Evolutionary conservation across 169 alveolate genomes (phyloP), one percentile per base, ranked within the genome.

Genomic region (Perkinsus olseni): DNA sequence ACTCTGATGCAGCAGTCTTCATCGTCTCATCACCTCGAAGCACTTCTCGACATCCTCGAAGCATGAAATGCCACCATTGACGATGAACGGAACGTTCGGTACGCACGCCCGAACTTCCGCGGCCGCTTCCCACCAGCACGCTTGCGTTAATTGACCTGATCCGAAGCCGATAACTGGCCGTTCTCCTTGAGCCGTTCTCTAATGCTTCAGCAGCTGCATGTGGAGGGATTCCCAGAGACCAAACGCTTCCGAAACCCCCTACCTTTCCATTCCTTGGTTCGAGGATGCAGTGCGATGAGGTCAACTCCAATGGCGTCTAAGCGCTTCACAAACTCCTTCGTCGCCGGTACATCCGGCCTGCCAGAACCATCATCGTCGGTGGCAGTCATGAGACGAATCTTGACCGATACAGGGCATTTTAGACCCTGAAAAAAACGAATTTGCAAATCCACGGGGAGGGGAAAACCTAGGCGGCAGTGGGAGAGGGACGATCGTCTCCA

Each of bases 61-160:
- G 21, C 92, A 82, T 91, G 93, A 94, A 39, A 94, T 91, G 13
- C 94, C 95, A 4, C 95, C 95, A 34, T 94, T 94, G 91, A 93
- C 93, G 37, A 94, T 92, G 20, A 94, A 62, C 28, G 82, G 82
- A 28, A 62, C 31, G 93, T 92, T 91, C 40, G 74, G 92, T 20
- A 62, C 48, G 91, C 39, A 91, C 21, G 74, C 93, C 24, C 51
- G 74, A 92, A 91, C 40, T 20, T n/a, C 36, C 74, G 91, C 74
- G 17, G 91, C 91, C 48, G 45, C 91, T 74, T 36, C 36, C 38
- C 45, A 45, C 37, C 91, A 48, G 36, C 48, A 92, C 91, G 90
- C 34, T 31, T 38, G 39, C 34, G 74, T 31, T 0, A 39, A 92
- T 17, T 21, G 48, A 51, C 38, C 24, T 8, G 38, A 91, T 31